Evolutionary conservation across 768 basidiomycete species (phyloP), one percentile per base, ranked within the genome.

Genomic region (Tricholoma furcatifolium): DNA sequence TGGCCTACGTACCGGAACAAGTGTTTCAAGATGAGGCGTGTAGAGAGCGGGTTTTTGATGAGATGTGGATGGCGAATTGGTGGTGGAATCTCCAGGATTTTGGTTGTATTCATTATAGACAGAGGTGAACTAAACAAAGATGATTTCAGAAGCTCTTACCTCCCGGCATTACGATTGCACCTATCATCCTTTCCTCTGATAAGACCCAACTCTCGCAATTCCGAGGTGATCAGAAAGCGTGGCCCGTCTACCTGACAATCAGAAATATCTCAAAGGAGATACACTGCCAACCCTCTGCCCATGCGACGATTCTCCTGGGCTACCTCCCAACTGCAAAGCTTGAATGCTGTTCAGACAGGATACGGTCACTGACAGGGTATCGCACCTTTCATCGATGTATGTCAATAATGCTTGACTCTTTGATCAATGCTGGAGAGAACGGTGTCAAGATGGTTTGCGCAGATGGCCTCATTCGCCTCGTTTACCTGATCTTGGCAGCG

Each of bases 321-420:
- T 76, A 77, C 50, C 62, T 78, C 0, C 68, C 74, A 0, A 65
- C 70, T 0, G 56, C 64, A 6, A 73, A 74, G 40, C 55, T 75
- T 10, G 48, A 60, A 11, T 55, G 56, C 3, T 52, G 31, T 18
- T 44, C 51, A 2, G 27, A 52, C 14, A 12, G 8, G 4, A 21
- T 8, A 2, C 51, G 43, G 15, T 52, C 51, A 5, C 24, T 52
- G 2, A 43, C 23, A 15, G 43, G 51, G 14, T 45, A 60, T 12
- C 52, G 48, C 0, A 30, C 57, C 6, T 60, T 60, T 23, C 59
- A 60, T 32, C 14, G 47, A 0, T 50, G 51, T 30, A 60, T 60
- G 59, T 21, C 23, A 3, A 14, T 32, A 9, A 55, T 77, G 2
- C 53, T 74, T 0, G 24, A 65, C 31, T 63, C 69, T 0, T 54